Evolutionary conservation across 73 alveolate genomes (phyloP).

Genomic region (Paramecium primaurelia): DNA sequence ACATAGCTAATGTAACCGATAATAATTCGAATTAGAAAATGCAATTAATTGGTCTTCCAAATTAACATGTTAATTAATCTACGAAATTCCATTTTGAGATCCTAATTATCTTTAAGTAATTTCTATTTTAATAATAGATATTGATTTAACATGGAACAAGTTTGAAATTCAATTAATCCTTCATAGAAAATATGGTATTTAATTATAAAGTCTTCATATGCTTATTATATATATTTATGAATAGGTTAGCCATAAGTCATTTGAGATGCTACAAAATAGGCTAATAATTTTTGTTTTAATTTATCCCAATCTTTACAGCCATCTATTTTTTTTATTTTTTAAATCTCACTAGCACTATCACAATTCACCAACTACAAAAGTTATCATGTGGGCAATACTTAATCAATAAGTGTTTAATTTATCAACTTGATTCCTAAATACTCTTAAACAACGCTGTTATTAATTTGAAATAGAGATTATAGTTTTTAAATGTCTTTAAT

Average conservation of each 20-base stretch:
- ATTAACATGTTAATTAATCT: background rate
- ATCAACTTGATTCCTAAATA: background rate
- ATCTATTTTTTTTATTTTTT: background rate
- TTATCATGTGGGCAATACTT: background rate
- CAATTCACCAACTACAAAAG: background rate
- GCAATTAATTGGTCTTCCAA: background rate
- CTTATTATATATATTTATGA: background rate
- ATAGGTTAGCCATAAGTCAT: background rate
- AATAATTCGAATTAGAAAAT: background rate
- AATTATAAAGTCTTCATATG: background rate
- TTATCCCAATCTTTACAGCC: conserved; percentile 9
- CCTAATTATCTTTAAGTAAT: background rate
- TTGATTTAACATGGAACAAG: background rate
- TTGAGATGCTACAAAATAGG: background rate
- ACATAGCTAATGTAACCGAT: background rate
- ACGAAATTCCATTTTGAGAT: background rate
- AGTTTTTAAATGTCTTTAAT: background rate
- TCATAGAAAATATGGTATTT: background rate
- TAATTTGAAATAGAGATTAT: conserved; percentile 10
- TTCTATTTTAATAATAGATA: background rate
- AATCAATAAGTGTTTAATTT: background rate
- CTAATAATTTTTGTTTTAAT: background rate
- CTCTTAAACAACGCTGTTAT: background rate
- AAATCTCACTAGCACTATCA: background rate
- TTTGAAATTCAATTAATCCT: background rate